Conservation (phyloP, 371 early-diverging fungal genomes). For the Haplosporangium sp. region DNA sequence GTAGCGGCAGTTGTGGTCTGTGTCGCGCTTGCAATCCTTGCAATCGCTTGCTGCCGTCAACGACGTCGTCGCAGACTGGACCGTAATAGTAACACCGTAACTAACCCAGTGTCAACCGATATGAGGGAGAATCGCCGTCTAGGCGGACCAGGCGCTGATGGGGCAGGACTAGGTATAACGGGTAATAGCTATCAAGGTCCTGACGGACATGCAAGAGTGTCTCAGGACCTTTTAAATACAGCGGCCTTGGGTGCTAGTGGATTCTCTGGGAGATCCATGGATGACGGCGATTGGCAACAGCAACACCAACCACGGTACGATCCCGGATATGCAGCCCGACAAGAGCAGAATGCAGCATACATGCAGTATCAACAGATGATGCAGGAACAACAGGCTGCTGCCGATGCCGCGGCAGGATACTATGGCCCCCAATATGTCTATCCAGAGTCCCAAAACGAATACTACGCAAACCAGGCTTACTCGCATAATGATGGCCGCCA, state of each 20-base stretch:
- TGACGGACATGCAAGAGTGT: neutral
- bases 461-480: too few relatives aligned
- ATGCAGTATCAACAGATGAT: too few relatives aligned
- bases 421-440: too few relatives aligned
- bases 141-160: conserved; percentile 5
- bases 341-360: conserved; percentile 5
- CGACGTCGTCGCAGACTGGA: neutral
- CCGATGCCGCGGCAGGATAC: too few relatives aligned
- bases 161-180: neutral
- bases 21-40: neutral
- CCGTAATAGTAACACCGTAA: neutral
- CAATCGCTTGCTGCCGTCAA: neutral
- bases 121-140: conserved; percentile 16
- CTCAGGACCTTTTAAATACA: conserved; percentile 3
- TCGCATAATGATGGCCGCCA: too few relatives aligned
- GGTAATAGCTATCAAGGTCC: too few relatives aligned
- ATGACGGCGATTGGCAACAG: conserved; percentile 1
- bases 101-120: neutral
- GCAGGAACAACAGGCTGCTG: too few relatives aligned
- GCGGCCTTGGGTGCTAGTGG: neutral
- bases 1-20: neutral
- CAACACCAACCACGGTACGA: conserved; percentile 9
- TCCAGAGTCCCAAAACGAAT: too few relatives aligned
- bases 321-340: conserved; percentile 4
- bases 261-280: neutral